Evolutionary conservation across 2,329 filamentous ascomycete species (phyloP), one percentile per base, ranked within the genome.

Genomic region (Exserohilum rostratum): DNA sequence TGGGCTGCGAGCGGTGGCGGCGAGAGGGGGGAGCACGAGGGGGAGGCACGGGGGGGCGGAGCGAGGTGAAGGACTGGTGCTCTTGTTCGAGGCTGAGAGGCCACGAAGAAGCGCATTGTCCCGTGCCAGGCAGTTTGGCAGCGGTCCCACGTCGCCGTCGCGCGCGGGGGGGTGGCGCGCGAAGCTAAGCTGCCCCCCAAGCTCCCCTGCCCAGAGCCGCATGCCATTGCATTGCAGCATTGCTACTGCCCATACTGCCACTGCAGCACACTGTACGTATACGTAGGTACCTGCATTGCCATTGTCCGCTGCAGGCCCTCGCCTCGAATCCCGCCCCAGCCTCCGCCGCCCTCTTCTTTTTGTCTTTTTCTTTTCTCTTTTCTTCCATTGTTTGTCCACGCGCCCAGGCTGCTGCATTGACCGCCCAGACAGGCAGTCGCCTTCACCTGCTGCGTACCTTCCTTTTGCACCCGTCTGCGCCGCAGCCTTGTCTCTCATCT

Each of bases 401-500:
- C 22, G 22, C 7, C 22, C 7, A 7, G 22, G 22, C 22, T 25
- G 22, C 22, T 25, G 22, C 22, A 25, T 25, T 25, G 22, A 25
- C 22, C 22, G 22, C 22, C 37, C 37, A 40, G 22, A 27, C 6
- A 17, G 42, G 35, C 55, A 52, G 42, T 51, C 40, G 48, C 42
- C 48, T 45, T 60, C 50, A 52, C 50, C 17, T n/a, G 39, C 34
- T 22, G 22, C 20, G n/a, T 47, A 37, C 20, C 45, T 38, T 50
- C 50, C 45, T 52, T 47, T 46, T 27, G 37, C 44, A 18, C 13
- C 18, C 18, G 22, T n/a, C n/a, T n/a, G n/a, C n/a, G n/a, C n/a
- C n/a, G n/a, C n/a, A n/a, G n/a, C n/a, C n/a, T n/a, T 18, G 9
- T 13, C 13, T 20, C 50, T 30, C 33, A 10, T 7, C 22, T 6